Base-by-base conservation (phyloP, 2,329 filamentous ascomycete species). In the Esteya vermicola region DNA sequence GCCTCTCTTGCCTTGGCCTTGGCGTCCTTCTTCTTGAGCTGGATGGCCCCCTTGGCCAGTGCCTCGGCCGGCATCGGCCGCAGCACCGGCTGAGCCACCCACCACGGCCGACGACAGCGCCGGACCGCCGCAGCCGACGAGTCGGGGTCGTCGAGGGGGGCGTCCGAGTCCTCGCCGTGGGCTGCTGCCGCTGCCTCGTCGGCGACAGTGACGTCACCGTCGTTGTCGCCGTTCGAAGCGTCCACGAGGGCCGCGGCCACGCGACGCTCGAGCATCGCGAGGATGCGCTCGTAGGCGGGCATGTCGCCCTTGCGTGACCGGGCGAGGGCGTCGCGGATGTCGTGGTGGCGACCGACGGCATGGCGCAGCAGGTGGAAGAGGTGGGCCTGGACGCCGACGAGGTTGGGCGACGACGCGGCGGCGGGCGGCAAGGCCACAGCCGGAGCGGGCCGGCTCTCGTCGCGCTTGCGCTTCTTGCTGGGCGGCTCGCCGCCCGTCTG, bases 281-380 rank as follows among this genome's bases (percentile, higher is more conserved):
- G 66, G 1, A 95, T 77, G 10, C 74, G 68, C 57, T 96, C 89
- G 52, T 83, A 88, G 0, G 73, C 76, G 1, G 70, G 64, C 40
- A 96, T 75, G 49, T 93, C 81, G 27, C 82, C 81, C 12, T 74
- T 67, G 18, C 70, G 63, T 14, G 70, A 73, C 45, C 67, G 68
- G 1, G 85, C 88, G 3, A 98, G 70, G n/a, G 79, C 74, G 54
- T 96, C 85, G 25, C 91, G 75, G 25, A 96, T 77, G 48, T 91
- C 72, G 20, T 84, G 88, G 58, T 95, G 83, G 45, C 69, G 72
- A 3, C 78, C 68, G 26, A 98, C 78, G 20, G 96, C 72, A 25
- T 89, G 78, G 14, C 89, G 75, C 19, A 96, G 71, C 21, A 98
- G 72, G 56, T 93, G 83, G 66, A 98, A 98, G 33, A 95, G 72